A percentile compares a stretch with the other conserved stretches of the same genome.
These are phyloP conservation scores for Mucor velutinosus DNA, from an alignment of 371 early-diverging fungal genomes.

Conservation along the genomic window DNA sequence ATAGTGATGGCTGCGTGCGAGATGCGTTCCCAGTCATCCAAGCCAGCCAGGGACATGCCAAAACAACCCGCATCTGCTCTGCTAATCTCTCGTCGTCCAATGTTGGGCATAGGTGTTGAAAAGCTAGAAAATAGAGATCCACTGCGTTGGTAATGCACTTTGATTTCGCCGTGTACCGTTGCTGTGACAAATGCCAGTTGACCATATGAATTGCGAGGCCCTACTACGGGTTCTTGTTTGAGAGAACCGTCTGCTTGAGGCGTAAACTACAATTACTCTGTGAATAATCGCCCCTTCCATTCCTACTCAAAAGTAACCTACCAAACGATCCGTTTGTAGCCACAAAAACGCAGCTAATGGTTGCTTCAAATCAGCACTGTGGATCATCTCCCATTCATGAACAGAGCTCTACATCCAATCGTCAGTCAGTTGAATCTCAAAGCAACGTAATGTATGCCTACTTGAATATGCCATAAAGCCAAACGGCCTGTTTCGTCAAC, in stretches of 20 bases:
- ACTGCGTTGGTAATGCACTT: conserved; percentile 49
- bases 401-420: conserved; percentile 26
- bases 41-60: conserved; percentile 37
- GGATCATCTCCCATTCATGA: conserved; percentile 35
- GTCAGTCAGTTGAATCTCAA: background rate
- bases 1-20: conserved; percentile 45
- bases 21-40: conserved; percentile 44
- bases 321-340: conserved; percentile 46
- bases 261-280: conserved; percentile 13
- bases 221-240: conserved; percentile 18
- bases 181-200: conserved; percentile 42
- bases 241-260: conserved; percentile 17
- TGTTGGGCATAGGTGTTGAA: conserved; percentile 37
- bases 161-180: conserved; percentile 46
- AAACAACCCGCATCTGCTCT: conserved; percentile 40
- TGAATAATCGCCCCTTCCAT: background rate
- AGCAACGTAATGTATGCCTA: conserved; percentile 11
- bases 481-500: conserved; percentile 49
- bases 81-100: conserved; percentile 27
- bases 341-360: conserved; percentile 48
- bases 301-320: background rate
- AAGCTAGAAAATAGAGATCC: conserved; percentile 40
- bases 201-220: conserved; percentile 51
- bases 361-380: conserved; percentile 39
- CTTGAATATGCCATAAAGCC: conserved; percentile 46